Base-by-base conservation (phyloP, 805 yeast genomes). In the Suhomyces sp. region DNA sequence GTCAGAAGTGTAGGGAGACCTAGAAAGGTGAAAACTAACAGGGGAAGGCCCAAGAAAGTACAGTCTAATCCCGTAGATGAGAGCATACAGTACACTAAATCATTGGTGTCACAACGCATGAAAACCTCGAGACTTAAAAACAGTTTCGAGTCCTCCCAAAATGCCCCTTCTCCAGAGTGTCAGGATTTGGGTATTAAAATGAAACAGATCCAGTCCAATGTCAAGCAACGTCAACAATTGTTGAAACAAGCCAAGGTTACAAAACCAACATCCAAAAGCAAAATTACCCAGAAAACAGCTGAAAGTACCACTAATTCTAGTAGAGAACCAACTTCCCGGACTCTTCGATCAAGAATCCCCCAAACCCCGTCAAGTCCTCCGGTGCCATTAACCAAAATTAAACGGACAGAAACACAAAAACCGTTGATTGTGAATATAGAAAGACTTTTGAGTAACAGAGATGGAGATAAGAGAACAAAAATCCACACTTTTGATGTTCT, bases 401-500 rank as follows among this genome's bases (percentile, higher is more conserved):
- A 49, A n/a, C 33, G 49, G 7, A 57, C 50, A 4, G 71, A 66
- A 19, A 55, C 50, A 10, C 73, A 67, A 49, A 63, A 61, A 31
- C 71, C 76, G 1, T 39, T 73, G 39, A 45, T 49, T 5, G 56
- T 73, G 1, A 67, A 69, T 31, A 52, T 68, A 0, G 71, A 71
- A 35, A 53, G 76, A 39, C 51, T 72, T 13, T 48, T 55, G 7
- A 60, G 60, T 3, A 62, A 58, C 8, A 52, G 51, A 3, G 59
- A 57, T 3, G 53, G 63, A 9, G 68, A 62, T 44, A 64, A 61
- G 41, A 51, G 74, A 22, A 54, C 58, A 41, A 63, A 62, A 35
- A 43, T 73, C 46, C 68, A 66, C 49, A 69, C 76, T 1, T 47
- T 74, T 3, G 78, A 75, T 53, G 77, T 73, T 15, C 55, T 75